phyloP scores from a whole-genome alignment of 1,284 basidiomycete genomes.

The Meripilus lineatus region DNA sequence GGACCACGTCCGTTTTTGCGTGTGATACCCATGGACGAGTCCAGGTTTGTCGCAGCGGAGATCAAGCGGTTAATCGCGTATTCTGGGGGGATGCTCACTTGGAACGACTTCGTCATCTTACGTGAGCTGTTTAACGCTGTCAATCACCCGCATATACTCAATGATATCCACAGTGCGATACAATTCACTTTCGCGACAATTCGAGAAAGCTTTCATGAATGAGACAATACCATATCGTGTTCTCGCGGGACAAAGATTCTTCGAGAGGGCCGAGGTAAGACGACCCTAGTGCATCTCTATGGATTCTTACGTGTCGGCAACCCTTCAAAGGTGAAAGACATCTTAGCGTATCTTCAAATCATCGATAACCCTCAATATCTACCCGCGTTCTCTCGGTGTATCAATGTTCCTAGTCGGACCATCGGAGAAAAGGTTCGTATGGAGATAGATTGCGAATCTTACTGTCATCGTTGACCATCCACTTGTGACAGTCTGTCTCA shows the following conservation, averaged over 20 bases:
- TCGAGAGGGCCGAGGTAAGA: slow-evolving; percentile 73
- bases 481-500: slow-evolving; percentile 47
- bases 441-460: too few relatives aligned
- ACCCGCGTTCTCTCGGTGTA: slow-evolving; percentile 73
- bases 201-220: slow-evolving; percentile 78
- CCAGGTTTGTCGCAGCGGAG: slow-evolving; percentile 71
- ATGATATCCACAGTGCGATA: slow-evolving; percentile 58
- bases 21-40: slow-evolving; percentile 53
- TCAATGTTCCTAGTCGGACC: slow-evolving; percentile 73
- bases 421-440: slow-evolving; percentile 77
- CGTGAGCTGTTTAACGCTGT: slow-evolving; percentile 32
- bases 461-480: too few relatives aligned
- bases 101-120: slow-evolving; percentile 79
- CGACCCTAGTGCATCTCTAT: background rate
- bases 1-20: slow-evolving; percentile 55
- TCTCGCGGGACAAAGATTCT: slow-evolving; percentile 84
- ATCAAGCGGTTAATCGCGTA: slow-evolving; percentile 76
- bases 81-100: slow-evolving; percentile 69
- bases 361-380: slow-evolving; percentile 78
- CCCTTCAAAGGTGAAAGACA: slow-evolving; percentile 67
- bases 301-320: background rate
- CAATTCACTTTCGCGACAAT: slow-evolving; percentile 75
- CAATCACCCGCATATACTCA: background rate
- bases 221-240: slow-evolving; percentile 76
- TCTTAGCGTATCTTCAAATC: slow-evolving; percentile 85